Conservation (phyloP, 441 rosid genomes). For the Biscutella laevigata region DNA sequence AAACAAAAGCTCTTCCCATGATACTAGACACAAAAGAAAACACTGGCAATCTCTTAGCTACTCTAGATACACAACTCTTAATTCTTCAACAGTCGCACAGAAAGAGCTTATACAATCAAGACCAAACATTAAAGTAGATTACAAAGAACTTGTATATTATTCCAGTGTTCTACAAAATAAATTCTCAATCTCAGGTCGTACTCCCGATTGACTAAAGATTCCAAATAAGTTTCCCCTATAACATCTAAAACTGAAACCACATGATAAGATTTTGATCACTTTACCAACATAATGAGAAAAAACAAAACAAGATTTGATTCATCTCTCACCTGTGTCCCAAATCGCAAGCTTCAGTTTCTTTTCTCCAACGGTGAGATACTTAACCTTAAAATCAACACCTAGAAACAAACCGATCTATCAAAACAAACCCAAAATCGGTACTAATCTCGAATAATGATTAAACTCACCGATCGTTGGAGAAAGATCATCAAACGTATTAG, state of each 20-base stretch:
- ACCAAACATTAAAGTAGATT: not conserved
- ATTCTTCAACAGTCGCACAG: not conserved
- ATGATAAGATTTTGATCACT: too few relatives aligned
- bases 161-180: not conserved
- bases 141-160: not conserved
- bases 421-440: not conserved
- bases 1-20: too few relatives aligned
- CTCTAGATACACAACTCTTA: not conserved
- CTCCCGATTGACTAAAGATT: not conserved
- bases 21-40: too few relatives aligned
- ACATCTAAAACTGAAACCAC: not conserved
- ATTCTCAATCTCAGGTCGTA: not conserved
- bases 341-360: slow-evolving; percentile 75
- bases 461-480: slow-evolving; percentile 59
- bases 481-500: slow-evolving; percentile 56
- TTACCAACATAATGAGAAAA: too few relatives aligned
- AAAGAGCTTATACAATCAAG: not conserved
- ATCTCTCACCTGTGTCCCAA: slow-evolving; percentile 57
- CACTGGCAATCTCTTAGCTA: not conserved
- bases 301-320: not conserved
- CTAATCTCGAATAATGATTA: not conserved
- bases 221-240: not conserved
- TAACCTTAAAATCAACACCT: slow-evolving; percentile 79
- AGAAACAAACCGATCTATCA: not conserved
- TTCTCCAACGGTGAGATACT: slow-evolving; percentile 49